These are phyloP conservation scores for Tausonia pullulans DNA, from an alignment of 1,284 basidiomycete species.

Conservation along the genomic window DNA sequence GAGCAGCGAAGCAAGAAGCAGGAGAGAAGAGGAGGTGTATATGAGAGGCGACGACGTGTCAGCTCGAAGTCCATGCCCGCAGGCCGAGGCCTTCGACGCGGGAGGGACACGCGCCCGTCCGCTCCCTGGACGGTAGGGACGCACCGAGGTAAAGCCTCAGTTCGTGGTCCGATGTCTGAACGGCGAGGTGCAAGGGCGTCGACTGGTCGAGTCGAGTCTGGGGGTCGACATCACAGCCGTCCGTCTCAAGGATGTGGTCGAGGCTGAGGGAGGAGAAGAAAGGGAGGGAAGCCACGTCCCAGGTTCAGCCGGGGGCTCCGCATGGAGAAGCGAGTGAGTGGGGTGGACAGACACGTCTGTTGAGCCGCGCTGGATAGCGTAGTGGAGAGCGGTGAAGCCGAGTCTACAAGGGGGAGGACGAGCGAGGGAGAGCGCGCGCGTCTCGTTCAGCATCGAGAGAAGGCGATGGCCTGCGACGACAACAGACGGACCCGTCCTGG, in stretches of 20 bases:
- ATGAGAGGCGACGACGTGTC: not conserved
- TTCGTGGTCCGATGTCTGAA: slow-evolving; percentile 6
- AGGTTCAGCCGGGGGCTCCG: not conserved
- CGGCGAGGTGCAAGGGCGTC: slow-evolving; percentile 16
- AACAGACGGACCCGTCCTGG: slow-evolving; percentile 12
- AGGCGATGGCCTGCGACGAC: not conserved
- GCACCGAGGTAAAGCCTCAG: slow-evolving; percentile 12
- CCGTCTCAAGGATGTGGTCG: slow-evolving; percentile 13
- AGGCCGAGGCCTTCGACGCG: no score
- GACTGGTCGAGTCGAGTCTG: slow-evolving; percentile 12
- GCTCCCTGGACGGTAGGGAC: not conserved
- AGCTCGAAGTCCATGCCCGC: not conserved
- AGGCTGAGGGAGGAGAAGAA: not conserved
- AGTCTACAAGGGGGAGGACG: not conserved
- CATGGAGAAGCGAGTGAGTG: not conserved
- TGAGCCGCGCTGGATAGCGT: slow-evolving; percentile 14
- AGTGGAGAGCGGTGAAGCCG: slow-evolving; percentile 15
- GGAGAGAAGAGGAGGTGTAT: not conserved
- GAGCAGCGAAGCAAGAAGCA: not conserved
- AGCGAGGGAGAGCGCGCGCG: not conserved
- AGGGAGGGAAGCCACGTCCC: not conserved
- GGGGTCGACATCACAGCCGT: slow-evolving; percentile 15
- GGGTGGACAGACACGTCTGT: slow-evolving; percentile 5
- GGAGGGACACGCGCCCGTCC: no score
- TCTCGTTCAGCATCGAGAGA: not conserved